phyloP scores from a whole-genome alignment of 2,329 filamentous ascomycete genomes.

The Phyllosticta citrichinensis region DNA sequence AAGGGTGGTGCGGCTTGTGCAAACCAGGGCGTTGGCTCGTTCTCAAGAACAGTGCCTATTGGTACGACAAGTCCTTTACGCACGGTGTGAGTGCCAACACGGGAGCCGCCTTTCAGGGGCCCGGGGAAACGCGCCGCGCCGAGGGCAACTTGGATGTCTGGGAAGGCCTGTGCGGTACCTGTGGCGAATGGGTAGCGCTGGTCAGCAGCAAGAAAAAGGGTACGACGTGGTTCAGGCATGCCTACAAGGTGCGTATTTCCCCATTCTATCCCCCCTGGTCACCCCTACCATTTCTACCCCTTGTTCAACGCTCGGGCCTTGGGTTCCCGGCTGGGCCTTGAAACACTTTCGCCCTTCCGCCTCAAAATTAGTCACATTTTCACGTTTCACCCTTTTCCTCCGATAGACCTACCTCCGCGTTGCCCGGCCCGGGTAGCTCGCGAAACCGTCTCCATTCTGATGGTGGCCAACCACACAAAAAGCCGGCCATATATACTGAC shows the following conservation, averaged over 20 bases:
- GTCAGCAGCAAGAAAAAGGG: conserved; percentile 85
- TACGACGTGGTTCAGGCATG: conserved; percentile 85
- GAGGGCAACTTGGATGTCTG: conserved; percentile 73
- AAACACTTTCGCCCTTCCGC: not conserved
- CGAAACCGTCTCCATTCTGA: not conserved
- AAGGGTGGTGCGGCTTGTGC: conserved; percentile 85
- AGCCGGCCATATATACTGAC: conserved; percentile 2
- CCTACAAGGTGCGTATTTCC: conserved; percentile 59
- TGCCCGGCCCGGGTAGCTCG: not conserved
- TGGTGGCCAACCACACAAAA: not conserved
- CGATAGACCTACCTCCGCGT: not conserved
- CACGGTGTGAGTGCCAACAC: conserved; percentile 79
- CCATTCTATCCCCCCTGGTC: not conserved
- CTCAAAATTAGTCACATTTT: not conserved
- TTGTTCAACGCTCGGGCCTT: not conserved
- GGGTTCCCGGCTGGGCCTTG: not conserved
- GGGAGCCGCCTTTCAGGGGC: conserved; percentile 67
- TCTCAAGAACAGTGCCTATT: conserved; percentile 82
- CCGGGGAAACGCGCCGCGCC: conserved; percentile 63
- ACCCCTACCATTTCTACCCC: not conserved
- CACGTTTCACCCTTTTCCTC: not conserved
- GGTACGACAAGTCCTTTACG: conserved; percentile 88
- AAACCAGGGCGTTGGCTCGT: conserved; percentile 79
- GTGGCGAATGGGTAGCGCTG: conserved; percentile 70
- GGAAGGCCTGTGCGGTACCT: conserved; percentile 70